These are phyloP conservation scores for Penicillium maclennaniae DNA, from an alignment of 495 filamentous ascomycete genomes.

Conservation along the genomic window DNA sequence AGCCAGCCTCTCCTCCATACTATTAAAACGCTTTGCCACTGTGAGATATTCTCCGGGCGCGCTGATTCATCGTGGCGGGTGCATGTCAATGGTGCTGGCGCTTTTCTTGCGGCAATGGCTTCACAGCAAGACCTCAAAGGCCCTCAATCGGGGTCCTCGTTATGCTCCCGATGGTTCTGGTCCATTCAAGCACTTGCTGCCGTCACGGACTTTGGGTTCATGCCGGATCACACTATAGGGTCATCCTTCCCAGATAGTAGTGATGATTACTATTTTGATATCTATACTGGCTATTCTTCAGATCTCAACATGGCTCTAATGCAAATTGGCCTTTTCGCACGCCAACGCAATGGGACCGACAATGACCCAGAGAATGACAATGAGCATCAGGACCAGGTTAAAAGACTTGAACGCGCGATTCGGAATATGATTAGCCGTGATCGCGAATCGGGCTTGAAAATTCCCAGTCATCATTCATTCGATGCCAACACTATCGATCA, in stretches of 20 bases:
- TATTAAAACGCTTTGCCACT: constrained; percentile 15
- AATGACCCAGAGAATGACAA: neutral
- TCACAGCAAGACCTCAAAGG: neutral
- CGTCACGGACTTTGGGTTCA: constrained; percentile 6
- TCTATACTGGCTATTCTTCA: constrained; percentile 16
- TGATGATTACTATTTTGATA: constrained; percentile 10
- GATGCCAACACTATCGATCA: neutral
- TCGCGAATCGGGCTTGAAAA: neutral
- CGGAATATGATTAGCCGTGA: constrained; percentile 13
- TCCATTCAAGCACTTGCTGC: constrained; percentile 14
- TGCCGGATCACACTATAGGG: neutral
- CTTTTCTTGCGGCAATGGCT: constrained; percentile 3
- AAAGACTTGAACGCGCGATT: constrained; percentile 4
- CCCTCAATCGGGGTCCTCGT: constrained; percentile 7
- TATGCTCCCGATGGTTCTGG: constrained; percentile 17
- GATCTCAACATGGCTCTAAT: constrained; percentile 11
- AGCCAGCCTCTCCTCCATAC: constrained; percentile 14
- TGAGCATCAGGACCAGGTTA: neutral
- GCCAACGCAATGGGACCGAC: neutral
- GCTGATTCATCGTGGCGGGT: constrained; percentile 13
- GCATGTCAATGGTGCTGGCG: constrained; percentile 16
- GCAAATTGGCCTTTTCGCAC: constrained; percentile 8
- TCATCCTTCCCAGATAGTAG: neutral
- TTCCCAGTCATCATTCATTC: constrained; percentile 2
- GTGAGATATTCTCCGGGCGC: constrained; percentile 16